Evolutionary conservation across 208 protist genomes (phyloP).

Genomic region (Porcisia hertigi): DNA sequence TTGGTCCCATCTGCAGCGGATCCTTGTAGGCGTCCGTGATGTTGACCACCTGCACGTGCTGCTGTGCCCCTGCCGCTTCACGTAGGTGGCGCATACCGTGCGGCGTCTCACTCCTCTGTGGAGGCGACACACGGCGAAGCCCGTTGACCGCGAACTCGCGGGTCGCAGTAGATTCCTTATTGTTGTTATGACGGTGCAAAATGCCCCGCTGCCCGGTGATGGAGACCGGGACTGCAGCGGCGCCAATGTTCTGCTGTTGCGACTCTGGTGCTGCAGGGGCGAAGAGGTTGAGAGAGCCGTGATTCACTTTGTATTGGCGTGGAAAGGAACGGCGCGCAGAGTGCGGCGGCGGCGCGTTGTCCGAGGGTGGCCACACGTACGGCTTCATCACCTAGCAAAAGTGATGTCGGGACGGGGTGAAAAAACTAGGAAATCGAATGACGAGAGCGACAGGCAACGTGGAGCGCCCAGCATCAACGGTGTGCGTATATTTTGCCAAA

Average conservation of each 20-base stretch:
- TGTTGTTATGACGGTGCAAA: slow-evolving; percentile 36
- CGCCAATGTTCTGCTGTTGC: neutral
- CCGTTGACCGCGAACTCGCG: slow-evolving; percentile 56
- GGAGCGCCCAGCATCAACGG: neutral
- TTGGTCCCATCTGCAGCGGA: slow-evolving; percentile 45
- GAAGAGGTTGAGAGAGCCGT: slow-evolving; percentile 56
- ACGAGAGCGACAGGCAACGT: neutral
- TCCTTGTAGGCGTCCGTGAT: slow-evolving; percentile 73
- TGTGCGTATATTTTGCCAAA: neutral
- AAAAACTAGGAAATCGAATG: neutral
- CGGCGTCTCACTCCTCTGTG: slow-evolving; percentile 41
- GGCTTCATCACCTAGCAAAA: slow-evolving; percentile 21
- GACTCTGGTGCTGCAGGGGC: neutral
- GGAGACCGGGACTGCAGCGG: neutral
- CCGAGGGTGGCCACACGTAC: slow-evolving; percentile 27
- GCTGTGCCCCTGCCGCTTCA: slow-evolving; percentile 38
- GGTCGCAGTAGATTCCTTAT: slow-evolving; percentile 53
- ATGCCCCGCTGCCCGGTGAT: slow-evolving; percentile 18
- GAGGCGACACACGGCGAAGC: slow-evolving; percentile 46
- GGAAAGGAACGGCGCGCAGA: slow-evolving; percentile 27
- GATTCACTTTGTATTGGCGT: slow-evolving; percentile 26
- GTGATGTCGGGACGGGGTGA: neutral
- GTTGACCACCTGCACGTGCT: slow-evolving; percentile 82
- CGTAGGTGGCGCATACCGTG: slow-evolving; percentile 57
- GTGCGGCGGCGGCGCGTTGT: slow-evolving; percentile 19